Conservation (phyloP, 2,329 filamentous ascomycete genomes). For the Gremmenia infestans region DNA sequence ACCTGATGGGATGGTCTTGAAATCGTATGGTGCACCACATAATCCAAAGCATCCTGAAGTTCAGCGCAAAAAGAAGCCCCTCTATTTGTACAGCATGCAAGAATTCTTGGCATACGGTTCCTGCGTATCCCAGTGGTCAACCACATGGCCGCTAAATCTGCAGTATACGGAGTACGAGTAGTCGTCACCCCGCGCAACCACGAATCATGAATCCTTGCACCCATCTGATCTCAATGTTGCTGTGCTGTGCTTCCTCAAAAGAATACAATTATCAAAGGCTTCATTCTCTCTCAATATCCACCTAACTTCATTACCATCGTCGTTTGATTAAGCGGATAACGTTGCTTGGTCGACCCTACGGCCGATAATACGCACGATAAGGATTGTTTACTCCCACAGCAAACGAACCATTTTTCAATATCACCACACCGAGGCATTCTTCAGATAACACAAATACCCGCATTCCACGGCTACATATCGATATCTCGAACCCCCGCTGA, state of each 20-base stretch:
- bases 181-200: slow-evolving; percentile 1
- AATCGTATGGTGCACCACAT: no score
- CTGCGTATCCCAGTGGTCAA: no score
- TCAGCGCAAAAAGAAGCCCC: no score
- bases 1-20: no score
- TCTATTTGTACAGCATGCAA: no score
- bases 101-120: no score
- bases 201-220: not conserved
- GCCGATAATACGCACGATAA: not conserved
- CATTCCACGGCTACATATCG: slow-evolving; percentile 14
- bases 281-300: not conserved
- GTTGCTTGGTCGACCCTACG: not conserved
- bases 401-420: not conserved
- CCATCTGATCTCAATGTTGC: not conserved
- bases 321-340: not conserved
- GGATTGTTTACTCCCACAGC: not conserved
- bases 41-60: no score
- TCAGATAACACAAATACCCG: not conserved
- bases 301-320: not conserved
- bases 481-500: not conserved
- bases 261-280: not conserved
- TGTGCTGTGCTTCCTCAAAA: not conserved
- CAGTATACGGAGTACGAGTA: not conserved
- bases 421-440: not conserved
- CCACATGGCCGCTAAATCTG: not conserved